phyloP scores from a whole-genome alignment of 495 filamentous ascomycete species.

The Elasticomyces elasticus region DNA sequence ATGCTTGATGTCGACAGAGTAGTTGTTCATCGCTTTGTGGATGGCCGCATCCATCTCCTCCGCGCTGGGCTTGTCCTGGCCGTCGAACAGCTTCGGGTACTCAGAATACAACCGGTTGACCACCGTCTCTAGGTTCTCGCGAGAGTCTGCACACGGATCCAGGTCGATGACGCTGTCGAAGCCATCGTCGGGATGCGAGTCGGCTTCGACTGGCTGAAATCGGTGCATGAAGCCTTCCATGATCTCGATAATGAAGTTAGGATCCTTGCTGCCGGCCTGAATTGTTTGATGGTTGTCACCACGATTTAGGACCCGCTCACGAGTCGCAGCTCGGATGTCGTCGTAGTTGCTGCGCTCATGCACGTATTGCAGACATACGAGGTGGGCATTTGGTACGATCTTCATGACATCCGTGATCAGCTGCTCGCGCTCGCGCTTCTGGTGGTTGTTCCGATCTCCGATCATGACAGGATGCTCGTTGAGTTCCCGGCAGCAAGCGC shows the following conservation, averaged over 20 bases:
- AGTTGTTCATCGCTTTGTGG: constrained; percentile 60
- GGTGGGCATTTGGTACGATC: constrained; percentile 48
- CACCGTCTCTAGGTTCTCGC: constrained; percentile 76
- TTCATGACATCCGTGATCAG: constrained; percentile 66
- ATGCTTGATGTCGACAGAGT: constrained; percentile 65
- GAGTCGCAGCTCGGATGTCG: constrained; percentile 62
- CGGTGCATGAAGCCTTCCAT: constrained; percentile 89
- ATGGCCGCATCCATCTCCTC: constrained; percentile 78
- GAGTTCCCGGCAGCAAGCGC: constrained; percentile 52
- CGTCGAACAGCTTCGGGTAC: constrained; percentile 62
- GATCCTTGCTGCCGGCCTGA: constrained; percentile 60
- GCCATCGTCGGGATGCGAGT: constrained; percentile 54
- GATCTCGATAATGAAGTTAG: constrained; percentile 65
- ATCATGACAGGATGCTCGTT: constrained; percentile 59
- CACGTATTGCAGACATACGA: constrained; percentile 88
- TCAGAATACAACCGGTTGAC: constrained; percentile 55
- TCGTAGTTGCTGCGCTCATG: constrained; percentile 58
- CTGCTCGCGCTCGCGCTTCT: constrained; percentile 75
- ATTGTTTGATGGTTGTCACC: constrained; percentile 99
- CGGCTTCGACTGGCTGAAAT: constrained; percentile 65
- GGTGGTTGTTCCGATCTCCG: constrained; percentile 90
- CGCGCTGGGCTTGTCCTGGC: constrained; percentile 52
- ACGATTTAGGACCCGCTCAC: constrained; percentile 65
- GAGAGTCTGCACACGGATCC: constrained; percentile 62
- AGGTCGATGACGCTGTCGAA: constrained; percentile 83